A percentile compares a stretch with the other conserved stretches of the same genome.
These are phyloP conservation scores for Sophora flavescens DNA, from an alignment of 306 rosid species.

Conservation along the genomic window DNA sequence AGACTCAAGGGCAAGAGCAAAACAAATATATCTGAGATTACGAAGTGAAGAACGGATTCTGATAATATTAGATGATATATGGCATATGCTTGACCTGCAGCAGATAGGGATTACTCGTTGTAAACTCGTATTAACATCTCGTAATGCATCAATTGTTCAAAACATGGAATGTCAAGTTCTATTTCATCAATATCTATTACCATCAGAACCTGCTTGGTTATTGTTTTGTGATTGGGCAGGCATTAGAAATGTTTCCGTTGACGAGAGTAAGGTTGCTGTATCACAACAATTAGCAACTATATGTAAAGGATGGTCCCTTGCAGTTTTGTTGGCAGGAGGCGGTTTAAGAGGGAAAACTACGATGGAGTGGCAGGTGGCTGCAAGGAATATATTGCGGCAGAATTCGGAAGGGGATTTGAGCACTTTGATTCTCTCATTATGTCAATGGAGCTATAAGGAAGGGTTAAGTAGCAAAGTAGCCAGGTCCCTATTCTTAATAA, in stretches of 20 bases:
- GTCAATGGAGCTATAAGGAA: background rate
- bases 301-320: background rate
- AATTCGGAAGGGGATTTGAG: too few species aligned
- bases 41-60: background rate
- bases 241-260: background rate
- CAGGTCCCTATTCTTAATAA: background rate
- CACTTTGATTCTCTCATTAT: too few species aligned
- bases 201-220: background rate
- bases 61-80: constrained; percentile 3
- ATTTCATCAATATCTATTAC: background rate
- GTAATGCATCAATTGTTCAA: too few species aligned
- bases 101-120: background rate
- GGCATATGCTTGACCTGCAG: background rate
- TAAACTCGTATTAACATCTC: background rate
- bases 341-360: too few species aligned
- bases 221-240: background rate
- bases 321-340: too few species aligned
- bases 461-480: background rate
- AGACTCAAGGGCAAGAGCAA: background rate
- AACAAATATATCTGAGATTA: background rate
- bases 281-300: background rate
- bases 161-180: background rate
- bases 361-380: too few species aligned
- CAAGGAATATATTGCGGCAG: too few species aligned
- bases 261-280: background rate